phyloP scores from a whole-genome alignment of 805 yeast genomes.

The Hanseniaspora valbyensis region DNA sequence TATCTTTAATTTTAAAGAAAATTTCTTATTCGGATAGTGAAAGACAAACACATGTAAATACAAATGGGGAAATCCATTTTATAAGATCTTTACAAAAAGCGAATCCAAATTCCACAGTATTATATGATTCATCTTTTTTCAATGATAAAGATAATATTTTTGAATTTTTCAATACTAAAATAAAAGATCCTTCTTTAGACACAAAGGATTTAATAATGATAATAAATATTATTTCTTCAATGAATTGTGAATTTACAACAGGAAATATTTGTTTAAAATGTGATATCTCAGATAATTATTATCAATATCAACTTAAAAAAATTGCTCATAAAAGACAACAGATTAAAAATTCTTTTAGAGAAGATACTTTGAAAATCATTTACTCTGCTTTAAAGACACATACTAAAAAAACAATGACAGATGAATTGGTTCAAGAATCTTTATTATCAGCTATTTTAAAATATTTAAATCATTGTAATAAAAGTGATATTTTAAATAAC shows the following conservation, averaged over 20 bases:
- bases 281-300: constrained; percentile 12
- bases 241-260: constrained; percentile 11
- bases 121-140: neutral
- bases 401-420: neutral
- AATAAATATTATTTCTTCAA: neutral
- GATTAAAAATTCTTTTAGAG: no score
- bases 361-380: neutral
- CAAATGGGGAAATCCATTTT: neutral
- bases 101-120: neutral
- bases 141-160: neutral
- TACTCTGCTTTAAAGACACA: neutral
- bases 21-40: neutral
- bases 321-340: constrained; percentile 4
- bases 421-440: neutral
- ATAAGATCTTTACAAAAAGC: neutral
- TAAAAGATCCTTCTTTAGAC: neutral
- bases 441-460: neutral
- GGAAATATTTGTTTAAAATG: constrained; percentile 7
- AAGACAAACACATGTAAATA: no score
- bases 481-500: constrained; percentile 1
- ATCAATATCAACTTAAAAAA: neutral
- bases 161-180: constrained; percentile 5
- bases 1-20: neutral
- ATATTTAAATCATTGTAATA: neutral
- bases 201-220: neutral